A percentile compares a stretch with the other conserved stretches of the same genome.
These are phyloP conservation scores for Rhododendron mucronatum DNA, from an alignment of 148 eudicot species.

Conservation along the genomic window DNA sequence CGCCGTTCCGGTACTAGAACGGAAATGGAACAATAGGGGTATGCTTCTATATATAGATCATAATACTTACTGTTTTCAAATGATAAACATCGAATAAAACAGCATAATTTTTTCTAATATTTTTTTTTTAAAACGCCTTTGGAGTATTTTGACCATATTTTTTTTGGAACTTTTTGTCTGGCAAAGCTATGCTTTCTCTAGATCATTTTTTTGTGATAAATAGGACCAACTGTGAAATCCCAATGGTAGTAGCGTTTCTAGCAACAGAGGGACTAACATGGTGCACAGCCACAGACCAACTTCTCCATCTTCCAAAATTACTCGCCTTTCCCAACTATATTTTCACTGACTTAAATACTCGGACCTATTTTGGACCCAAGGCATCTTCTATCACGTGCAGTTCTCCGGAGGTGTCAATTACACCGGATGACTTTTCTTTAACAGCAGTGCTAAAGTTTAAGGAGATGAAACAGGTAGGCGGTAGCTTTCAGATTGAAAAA, in stretches of 20 bases:
- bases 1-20: not conserved
- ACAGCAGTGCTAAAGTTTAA: not conserved
- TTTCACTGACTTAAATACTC: not conserved
- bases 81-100: no score
- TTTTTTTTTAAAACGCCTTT: not conserved
- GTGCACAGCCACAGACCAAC: not conserved
- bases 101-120: no score
- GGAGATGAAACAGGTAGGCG: not conserved
- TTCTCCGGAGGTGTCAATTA: not conserved
- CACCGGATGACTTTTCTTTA: not conserved
- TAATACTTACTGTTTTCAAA: no score
- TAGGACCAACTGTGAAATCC: not conserved
- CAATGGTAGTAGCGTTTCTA: not conserved
- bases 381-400: not conserved
- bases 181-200: not conserved
- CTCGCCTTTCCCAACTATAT: not conserved
- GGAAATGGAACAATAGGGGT: not conserved
- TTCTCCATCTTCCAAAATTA: not conserved
- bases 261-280: not conserved
- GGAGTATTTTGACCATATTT: not conserved
- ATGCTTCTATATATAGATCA: not conserved
- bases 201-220: not conserved
- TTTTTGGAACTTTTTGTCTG: not conserved
- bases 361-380: not conserved
- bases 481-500: not conserved